phyloP scores from a whole-genome alignment of 2,329 filamentous ascomycete genomes.

The Pestalotiopsis sp. region DNA sequence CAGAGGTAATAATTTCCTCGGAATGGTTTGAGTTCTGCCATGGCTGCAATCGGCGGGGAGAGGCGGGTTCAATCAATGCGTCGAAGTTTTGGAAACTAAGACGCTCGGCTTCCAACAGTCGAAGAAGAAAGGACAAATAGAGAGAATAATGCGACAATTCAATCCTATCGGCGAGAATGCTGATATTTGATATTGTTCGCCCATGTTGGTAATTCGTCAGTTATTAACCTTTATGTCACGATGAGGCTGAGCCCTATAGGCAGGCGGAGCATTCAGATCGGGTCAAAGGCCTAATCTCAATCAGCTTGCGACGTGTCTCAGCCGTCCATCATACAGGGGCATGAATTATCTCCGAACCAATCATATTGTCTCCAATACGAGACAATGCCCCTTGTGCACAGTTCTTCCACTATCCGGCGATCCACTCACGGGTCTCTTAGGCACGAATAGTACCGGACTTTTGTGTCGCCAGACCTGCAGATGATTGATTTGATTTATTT shows the following conservation, averaged over 20 bases:
- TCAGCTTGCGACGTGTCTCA: neutral
- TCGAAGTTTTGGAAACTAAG: neutral
- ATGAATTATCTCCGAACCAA: neutral
- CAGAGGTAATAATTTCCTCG: constrained; percentile 36
- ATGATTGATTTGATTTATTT: neutral
- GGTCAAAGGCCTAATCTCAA: neutral
- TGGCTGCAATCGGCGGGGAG: neutral
- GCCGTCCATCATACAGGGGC: neutral
- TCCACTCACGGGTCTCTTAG: neutral
- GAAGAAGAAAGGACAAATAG: neutral
- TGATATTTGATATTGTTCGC: neutral
- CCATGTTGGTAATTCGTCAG: neutral
- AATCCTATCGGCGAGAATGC: neutral
- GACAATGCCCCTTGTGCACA: neutral
- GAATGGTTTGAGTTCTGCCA: neutral
- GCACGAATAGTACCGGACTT: neutral
- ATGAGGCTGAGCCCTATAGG: neutral
- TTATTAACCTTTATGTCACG: neutral
- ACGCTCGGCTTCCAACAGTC: neutral
- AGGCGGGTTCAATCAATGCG: neutral
- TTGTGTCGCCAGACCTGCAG: neutral
- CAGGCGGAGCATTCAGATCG: neutral
- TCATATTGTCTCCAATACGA: neutral
- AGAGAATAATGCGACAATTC: neutral
- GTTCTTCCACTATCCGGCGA: neutral